Base-by-base conservation (phyloP, 2,329 filamentous ascomycete species). In the Apiospora saccharicola region DNA sequence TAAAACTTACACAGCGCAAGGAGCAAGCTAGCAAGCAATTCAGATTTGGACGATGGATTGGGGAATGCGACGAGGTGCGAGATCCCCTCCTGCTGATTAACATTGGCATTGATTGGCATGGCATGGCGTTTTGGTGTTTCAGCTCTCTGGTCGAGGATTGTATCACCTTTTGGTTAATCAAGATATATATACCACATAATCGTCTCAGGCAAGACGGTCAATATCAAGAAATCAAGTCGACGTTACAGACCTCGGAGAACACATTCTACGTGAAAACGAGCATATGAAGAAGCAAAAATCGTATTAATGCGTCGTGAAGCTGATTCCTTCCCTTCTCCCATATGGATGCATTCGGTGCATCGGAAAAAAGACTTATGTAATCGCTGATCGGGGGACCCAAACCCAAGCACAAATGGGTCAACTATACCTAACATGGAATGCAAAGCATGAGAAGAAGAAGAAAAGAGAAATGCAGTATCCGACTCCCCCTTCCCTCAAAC, bases 81-180 rank as follows among this genome's bases (percentile, higher is more conserved):
- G n/a, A 10, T 41, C 37, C 37, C 24, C 24, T 41, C 34, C n/a
- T 24, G 30, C 19, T 19, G 19, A 30, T 30, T 61, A 30, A 22
- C 37, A 61, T 61, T 37, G 53, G 53, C 41, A 68, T 43, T 44
- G 64, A 68, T 43, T 44, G 64, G 41, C 43, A 43, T 68, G 67
- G 67, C 67, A 68, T n/a, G 41, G 67, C 67, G 67, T 68, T 68
- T 30, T 46, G 67, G 67, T 47, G 67, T 68, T 64, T 24, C 10
- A 4, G 10, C 30, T 34, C 6, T 34, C 7, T 37, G 14, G 30
- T 30, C 30, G 22, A 41, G 2, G 12, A 41, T 6, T 13, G 13
- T 19, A 14, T 13, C 4, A 7, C 34, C 19, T 64, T 3, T 37
- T 61, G 53, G 53, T 22, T 61, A 61, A 34, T n/a, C 24, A 22